Evolutionary conservation across 2,329 filamentous ascomycete species (phyloP).

Genomic region (Trichoderma sp.): DNA sequence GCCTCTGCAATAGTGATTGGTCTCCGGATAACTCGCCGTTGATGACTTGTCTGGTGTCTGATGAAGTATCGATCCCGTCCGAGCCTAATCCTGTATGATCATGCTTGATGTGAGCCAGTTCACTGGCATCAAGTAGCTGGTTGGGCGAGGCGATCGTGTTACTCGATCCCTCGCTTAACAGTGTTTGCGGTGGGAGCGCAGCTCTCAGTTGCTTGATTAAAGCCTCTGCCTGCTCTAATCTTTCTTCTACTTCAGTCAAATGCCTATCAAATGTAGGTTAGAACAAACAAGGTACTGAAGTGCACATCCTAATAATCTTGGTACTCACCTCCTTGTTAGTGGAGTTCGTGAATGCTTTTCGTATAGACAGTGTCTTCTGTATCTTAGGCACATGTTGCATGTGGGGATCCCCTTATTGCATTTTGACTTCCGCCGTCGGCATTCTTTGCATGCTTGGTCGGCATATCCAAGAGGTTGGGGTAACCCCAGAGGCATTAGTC

Average conservation of each 20-base stretch:
- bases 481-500: not conserved
- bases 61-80: not conserved
- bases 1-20: not conserved
- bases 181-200: constrained; percentile 28
- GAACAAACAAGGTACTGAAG: not conserved
- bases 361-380: constrained; percentile 46
- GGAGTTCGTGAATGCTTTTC: constrained; percentile 47
- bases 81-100: not conserved
- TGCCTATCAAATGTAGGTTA: constrained; percentile 28
- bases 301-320: not conserved
- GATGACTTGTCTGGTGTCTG: too few species aligned
- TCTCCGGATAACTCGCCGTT: not conserved
- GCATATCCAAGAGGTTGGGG: constrained; percentile 5
- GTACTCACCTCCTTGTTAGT: constrained; percentile 42
- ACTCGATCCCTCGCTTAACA: not conserved
- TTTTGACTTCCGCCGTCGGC: constrained; percentile 39
- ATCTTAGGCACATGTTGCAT: constrained; percentile 41
- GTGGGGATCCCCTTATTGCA: constrained; percentile 38
- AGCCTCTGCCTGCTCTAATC: constrained; percentile 36
- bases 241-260: constrained; percentile 43
- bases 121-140: not conserved
- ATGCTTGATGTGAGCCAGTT: not conserved
- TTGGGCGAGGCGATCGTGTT: not conserved
- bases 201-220: constrained; percentile 31
- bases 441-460: constrained; percentile 41